These are phyloP conservation scores for Trypanosoma platydactyli DNA, from an alignment of 208 protist genomes.

Conservation along the genomic window DNA sequence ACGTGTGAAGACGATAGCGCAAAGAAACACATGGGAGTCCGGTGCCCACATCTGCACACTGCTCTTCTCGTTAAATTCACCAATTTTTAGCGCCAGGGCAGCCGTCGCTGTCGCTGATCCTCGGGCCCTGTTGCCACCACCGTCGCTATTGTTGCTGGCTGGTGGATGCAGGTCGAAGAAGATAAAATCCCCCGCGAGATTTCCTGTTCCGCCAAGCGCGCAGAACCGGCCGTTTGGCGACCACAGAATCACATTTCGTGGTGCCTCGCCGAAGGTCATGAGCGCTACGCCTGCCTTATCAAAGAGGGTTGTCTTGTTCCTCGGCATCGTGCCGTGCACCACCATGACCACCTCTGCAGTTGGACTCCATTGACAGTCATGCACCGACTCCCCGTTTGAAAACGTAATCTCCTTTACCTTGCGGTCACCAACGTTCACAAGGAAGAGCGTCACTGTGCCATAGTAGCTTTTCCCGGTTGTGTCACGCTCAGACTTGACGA, in stretches of 20 bases:
- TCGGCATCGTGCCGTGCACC: conserved; percentile 88
- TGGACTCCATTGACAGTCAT: conserved; percentile 87
- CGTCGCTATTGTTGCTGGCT: conserved; percentile 1
- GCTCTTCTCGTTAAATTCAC: conserved; percentile 87
- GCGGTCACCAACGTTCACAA: conserved; percentile 72
- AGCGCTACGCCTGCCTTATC: conserved; percentile 73
- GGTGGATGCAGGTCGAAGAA: conserved; percentile 40
- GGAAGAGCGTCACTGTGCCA: conserved; percentile 70
- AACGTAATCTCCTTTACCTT: conserved; percentile 69
- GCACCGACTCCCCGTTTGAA: conserved; percentile 72
- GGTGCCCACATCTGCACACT: conserved; percentile 80
- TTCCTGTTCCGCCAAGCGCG: conserved; percentile 84
- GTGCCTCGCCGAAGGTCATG: conserved; percentile 83
- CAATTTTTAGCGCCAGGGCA: conserved; percentile 40
- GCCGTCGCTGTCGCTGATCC: conserved; percentile 1
- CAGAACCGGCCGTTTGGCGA: conserved; percentile 69
- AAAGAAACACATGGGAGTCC: conserved; percentile 82
- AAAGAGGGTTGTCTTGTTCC: conserved; percentile 89
- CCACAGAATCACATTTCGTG: conserved; percentile 84
- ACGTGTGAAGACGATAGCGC: conserved; percentile 77
- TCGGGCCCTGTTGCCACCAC: background rate
- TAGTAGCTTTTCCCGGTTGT: conserved; percentile 90
- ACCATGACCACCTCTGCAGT: conserved; percentile 80
- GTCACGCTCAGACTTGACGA: conserved; percentile 83
- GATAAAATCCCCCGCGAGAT: conserved; percentile 85